phyloP scores from a whole-genome alignment of 164 flowering plant genomes.

The Stephania japonica region DNA sequence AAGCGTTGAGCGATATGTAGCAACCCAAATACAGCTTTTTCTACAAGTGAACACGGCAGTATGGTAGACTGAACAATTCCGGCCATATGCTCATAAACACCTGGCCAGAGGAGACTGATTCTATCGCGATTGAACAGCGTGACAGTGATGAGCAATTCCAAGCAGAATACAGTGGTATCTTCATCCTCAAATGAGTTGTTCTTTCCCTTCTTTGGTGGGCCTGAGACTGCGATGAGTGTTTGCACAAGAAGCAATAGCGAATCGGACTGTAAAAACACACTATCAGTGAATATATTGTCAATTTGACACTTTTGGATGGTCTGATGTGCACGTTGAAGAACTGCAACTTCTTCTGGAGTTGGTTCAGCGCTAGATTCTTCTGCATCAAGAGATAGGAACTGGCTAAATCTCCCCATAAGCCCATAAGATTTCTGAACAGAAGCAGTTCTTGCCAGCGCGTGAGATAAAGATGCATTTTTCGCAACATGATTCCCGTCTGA shows the following conservation, averaged over 20 bases:
- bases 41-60: slow-evolving; percentile 34
- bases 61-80: slow-evolving; percentile 29
- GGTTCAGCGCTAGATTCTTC: slow-evolving; percentile 30
- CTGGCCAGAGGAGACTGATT: slow-evolving; percentile 32
- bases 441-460: slow-evolving; percentile 16
- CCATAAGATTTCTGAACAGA: slow-evolving; percentile 28
- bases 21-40: slow-evolving; percentile 38
- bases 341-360: slow-evolving; percentile 29
- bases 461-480: slow-evolving; percentile 21
- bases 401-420: slow-evolving; percentile 36
- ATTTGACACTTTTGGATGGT: slow-evolving; percentile 33
- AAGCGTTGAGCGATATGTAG: slow-evolving; percentile 33
- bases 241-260: slow-evolving; percentile 30
- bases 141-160: slow-evolving; percentile 35
- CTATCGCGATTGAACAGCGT: slow-evolving; percentile 35
- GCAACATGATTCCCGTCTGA: slow-evolving; percentile 19
- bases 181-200: slow-evolving; percentile 28
- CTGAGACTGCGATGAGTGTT: slow-evolving; percentile 28
- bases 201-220: slow-evolving; percentile 23
- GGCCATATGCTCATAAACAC: slow-evolving; percentile 35
- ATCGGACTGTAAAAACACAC: slow-evolving; percentile 30
- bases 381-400: slow-evolving; percentile 32
- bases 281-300: slow-evolving; percentile 31
- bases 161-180: slow-evolving; percentile 34
- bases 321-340: slow-evolving; percentile 30